Base-by-base conservation (phyloP, 306 rosid species). In the Corylus heterophylla region DNA sequence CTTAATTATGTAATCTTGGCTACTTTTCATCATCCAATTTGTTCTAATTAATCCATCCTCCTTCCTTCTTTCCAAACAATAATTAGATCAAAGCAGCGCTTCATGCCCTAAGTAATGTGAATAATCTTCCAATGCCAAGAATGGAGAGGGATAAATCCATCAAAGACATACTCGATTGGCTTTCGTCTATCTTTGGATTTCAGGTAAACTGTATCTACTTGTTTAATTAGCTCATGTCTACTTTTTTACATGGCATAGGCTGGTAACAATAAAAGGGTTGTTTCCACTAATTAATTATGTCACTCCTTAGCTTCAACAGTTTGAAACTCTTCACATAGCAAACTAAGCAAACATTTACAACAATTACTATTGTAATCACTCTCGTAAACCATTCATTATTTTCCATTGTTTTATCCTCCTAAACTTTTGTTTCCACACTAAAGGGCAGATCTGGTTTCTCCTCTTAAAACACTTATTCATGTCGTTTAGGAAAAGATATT, bases 101-200 rank as follows among this genome's bases (percentile, higher is more conserved):
- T 62, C 51, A 18, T 80, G 97, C 96, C 76, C 83, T 95, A 68
- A 76, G 86, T 70, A 87, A 77, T 45, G 91, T 93, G 85, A 80
- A 79, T 20, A 74, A 84, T 86, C 99, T 95, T 86, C 98, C 98
- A 29, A 77, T 80, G 89, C 97, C 97, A 67, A 47, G 56, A 80
- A 77, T 25, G 75, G 47, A 10, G 80, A 74, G 59, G 63, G 92
- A n/a, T n/a, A n/a, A n/a, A n/a, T n/a, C n/a, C n/a, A n/a, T 90
- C 81, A 90, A 83, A 73, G 99, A 95, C 74, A 84, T 93, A 85
- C 99, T 93, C 74, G 97, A 91, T 84, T 95, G 98, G 98, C 89
- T 95, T 76, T 82, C 97, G 54, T 85, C 85, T 31, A 78, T 89
- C 48, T 95, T 91, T 54, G 99, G 99, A 71, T 95, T 95, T 89